Conservation (phyloP, 805 yeast species). For the Candida lessepsii region DNA sequence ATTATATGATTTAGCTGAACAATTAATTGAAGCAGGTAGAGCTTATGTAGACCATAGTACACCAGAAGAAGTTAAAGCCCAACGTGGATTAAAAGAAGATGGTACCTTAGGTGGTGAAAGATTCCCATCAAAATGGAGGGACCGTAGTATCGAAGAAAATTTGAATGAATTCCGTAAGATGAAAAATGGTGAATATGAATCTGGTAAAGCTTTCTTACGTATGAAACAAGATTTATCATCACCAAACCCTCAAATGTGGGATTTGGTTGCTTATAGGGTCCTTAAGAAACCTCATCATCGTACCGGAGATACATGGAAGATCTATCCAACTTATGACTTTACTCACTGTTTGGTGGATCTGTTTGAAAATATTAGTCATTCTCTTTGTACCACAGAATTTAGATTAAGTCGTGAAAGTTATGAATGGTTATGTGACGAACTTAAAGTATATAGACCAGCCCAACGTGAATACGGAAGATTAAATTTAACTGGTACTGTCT, state of each 20-base stretch:
- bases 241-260: conserved; percentile 99
- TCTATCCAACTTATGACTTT: conserved; percentile 97
- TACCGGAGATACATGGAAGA: conserved; percentile 96
- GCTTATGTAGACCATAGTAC: conserved; percentile 96
- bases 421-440: conserved; percentile 97
- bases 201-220: conserved; percentile 92
- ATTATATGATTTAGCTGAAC: conserved; percentile 85
- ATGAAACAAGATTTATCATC: conserved; percentile 92
- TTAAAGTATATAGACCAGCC: conserved; percentile 95
- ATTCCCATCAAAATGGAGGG: conserved; percentile 75
- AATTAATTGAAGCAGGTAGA: conserved; percentile 62
- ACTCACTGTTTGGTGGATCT: conserved; percentile 99
- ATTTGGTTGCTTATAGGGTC: conserved; percentile 94
- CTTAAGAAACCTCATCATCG: conserved; percentile 90
- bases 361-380: conserved; percentile 92
- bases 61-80: conserved; percentile 82
- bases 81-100: conserved; percentile 88
- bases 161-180: conserved; percentile 80
- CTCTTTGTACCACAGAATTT: conserved; percentile 95
- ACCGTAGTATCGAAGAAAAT: conserved; percentile 68
- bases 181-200: conserved; percentile 85
- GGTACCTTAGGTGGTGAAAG: conserved; percentile 95
- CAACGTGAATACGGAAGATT: conserved; percentile 98
- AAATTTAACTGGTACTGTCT: conserved; percentile 88
- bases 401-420: conserved; percentile 88